Percentiles rank a stretch among this genome's conserved stretches.
phyloP scores from a whole-genome alignment of 345 rosid species.

The Leavenworthia alabamica region DNA sequence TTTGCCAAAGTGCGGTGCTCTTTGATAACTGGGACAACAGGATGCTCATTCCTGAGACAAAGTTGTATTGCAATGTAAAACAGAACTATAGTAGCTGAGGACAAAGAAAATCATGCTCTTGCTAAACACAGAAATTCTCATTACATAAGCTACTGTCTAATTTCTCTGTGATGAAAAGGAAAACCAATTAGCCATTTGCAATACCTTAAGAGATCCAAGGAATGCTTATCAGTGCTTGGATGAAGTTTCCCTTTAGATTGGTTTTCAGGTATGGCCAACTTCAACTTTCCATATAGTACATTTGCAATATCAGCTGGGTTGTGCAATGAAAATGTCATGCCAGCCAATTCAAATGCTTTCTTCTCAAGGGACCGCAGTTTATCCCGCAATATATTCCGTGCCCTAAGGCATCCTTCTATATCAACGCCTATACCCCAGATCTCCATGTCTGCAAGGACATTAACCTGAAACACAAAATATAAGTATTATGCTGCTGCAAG shows the following conservation, averaged over 20 bases:
- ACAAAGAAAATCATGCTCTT: conserved; percentile 5
- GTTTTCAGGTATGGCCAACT: conserved; percentile 66
- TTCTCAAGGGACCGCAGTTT: conserved; percentile 72
- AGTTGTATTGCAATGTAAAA: conserved; percentile 14
- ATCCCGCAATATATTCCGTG: conserved; percentile 58
- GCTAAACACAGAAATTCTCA: not conserved
- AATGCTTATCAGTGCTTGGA: conserved; percentile 89
- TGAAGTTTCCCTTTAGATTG: conserved; percentile 67
- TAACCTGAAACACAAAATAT: conserved; percentile 46
- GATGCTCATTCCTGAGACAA: conserved; percentile 77
- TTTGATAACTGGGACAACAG: conserved; percentile 74
- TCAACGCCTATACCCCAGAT: conserved; percentile 90
- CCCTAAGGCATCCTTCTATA: conserved; percentile 77
- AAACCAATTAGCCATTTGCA: not conserved
- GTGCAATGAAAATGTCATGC: conserved; percentile 70
- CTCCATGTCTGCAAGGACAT: conserved; percentile 94
- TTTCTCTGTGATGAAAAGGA: not conserved
- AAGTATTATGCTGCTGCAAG: conserved; percentile 9
- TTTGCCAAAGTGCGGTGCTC: conserved; percentile 92
- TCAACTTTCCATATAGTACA: conserved; percentile 71
- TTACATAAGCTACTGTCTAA: not conserved
- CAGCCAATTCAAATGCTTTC: conserved; percentile 79
- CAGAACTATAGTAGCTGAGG: not conserved
- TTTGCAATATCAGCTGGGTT: conserved; percentile 88
- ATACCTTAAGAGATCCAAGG: conserved; percentile 80